Base-by-base conservation (phyloP, 169 alveolate genomes). In the Babesia ovata region DNA sequence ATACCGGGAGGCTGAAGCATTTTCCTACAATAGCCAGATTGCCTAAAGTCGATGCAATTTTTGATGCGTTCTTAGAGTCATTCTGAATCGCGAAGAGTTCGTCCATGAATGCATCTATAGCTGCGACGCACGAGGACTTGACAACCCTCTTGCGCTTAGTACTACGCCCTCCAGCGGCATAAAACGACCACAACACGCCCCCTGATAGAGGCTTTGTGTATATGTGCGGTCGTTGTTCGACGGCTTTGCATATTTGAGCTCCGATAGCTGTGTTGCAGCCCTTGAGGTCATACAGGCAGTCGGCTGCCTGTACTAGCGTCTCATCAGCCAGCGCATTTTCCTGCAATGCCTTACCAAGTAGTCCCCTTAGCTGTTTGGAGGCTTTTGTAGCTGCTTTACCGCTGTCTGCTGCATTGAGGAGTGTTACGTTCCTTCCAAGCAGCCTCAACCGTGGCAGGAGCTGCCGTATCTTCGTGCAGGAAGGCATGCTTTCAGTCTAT, bases 201-300 rank as follows among this genome's bases (percentile, higher is more conserved):
- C 78, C 87, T 6, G 19, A 60, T 39, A 73, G 28, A 16, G 84
- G 44, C 22, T 28, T n/a, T 16, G 75, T 59, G 66, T 49, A 49
- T 49, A 49, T 22, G 24, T 39, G 22, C 13, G 86, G 69, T 21
- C 86, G 69, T 12, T 16, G 36, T 57, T 81, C 88, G 26, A 81
- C 72, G 26, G 71, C 46, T 21, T 44, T 72, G 70, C 79, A 58
- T 16, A 81, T 46, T 16, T 56, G 57, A 29, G 61, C 26, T 33
- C 79, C 58, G 4, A 52, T 28, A n/a, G 13, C 14, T 10, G 17
- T 33, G 54, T 81, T 85, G 36, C 54, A 48, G 3, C 79, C 85
- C 71, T 81, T 81, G 54, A 73, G 50, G 49, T 81, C 88, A 46
- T 81, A 81, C 33, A 81, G 65, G 22, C 67, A 62, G 45, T 81